These are phyloP conservation scores for Tulasnella sp. DNA, from an alignment of 768 basidiomycete species.

Conservation along the genomic window DNA sequence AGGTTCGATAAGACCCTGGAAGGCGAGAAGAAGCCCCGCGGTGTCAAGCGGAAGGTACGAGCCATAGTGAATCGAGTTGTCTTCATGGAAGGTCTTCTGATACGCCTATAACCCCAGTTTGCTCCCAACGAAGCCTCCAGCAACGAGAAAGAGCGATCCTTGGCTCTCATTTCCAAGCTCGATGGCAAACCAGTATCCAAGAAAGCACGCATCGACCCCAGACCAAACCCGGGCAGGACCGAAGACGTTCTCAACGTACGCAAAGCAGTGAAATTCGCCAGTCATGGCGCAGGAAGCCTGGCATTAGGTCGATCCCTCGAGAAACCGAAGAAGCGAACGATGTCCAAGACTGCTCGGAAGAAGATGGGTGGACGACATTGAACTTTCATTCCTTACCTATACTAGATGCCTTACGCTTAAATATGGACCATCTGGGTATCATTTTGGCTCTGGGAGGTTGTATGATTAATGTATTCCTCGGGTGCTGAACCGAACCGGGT, in stretches of 20 bases:
- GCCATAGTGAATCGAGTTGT: background rate
- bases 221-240: constrained; percentile 44
- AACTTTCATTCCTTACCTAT: background rate
- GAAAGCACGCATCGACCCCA: constrained; percentile 51
- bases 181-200: constrained; percentile 56
- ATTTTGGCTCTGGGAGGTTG: background rate
- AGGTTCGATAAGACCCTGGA: constrained; percentile 86
- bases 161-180: constrained; percentile 73
- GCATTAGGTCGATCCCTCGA: constrained; percentile 45
- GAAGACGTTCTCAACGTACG: constrained; percentile 69
- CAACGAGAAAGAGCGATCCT: constrained; percentile 66
- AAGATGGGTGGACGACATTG: constrained; percentile 14
- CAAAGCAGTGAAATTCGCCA: constrained; percentile 79
- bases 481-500: background rate
- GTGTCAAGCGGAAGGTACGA: constrained; percentile 87
- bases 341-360: constrained; percentile 17
- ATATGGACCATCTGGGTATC: background rate
- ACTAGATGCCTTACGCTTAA: background rate
- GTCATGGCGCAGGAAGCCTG: constrained; percentile 62
- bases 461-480: background rate
- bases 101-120: constrained; percentile 52
- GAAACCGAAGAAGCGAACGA: background rate
- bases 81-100: constrained; percentile 16
- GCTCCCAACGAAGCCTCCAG: constrained; percentile 70
- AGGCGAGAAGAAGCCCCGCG: constrained; percentile 84